Evolutionary conservation across 371 early-diverging fungal species (phyloP), one percentile per base, ranked within the genome.

Genomic region (Mortierella sp.): DNA sequence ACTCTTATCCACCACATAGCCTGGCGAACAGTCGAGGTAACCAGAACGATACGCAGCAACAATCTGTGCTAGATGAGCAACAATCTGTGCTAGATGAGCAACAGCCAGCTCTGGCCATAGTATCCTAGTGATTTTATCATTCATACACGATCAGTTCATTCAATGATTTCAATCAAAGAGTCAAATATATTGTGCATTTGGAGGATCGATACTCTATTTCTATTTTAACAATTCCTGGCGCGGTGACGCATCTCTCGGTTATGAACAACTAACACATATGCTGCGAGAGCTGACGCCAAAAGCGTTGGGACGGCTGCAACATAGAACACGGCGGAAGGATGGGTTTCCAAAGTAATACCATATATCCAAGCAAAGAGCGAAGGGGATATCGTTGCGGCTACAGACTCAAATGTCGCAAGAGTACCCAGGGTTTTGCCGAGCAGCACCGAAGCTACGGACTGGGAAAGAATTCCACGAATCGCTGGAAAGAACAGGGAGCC

Each of bases 401-500:
- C 13, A n/a, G 77, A 72, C 50, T 72, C 77, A 33, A 77, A 77
- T 33, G 61, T 72, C 24, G 73, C 77, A 43, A 72, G 16, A 10
- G 77, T 77, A 1, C 77, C 73, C 47, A 77, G 47, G 15, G 66
- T 58, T 16, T 50, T 28, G 21, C 72, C 77, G 10, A 65, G 41
- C 24, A 68, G 15, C 33, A 69, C 77, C 4, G 77, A 65, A 8
- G 77, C 58, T 1, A 77, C 73, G 7, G 73, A 58, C 2, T 58
- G 68, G 16, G 72, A 72, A 21, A 77, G 50, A 22, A 77, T 66
- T 1, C 77, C 69, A 32, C 72, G 77, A 5, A 55, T 61, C 0
- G 77, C 69, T 9, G 72, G 72, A 58, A 65, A 65, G 66, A 72
- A 77, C n/a, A 77, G 9, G 8, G 72, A 60, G 19, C 77, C 77